Base-by-base conservation (phyloP, 2,329 filamentous ascomycete genomes). In the Esteya vermicola region DNA sequence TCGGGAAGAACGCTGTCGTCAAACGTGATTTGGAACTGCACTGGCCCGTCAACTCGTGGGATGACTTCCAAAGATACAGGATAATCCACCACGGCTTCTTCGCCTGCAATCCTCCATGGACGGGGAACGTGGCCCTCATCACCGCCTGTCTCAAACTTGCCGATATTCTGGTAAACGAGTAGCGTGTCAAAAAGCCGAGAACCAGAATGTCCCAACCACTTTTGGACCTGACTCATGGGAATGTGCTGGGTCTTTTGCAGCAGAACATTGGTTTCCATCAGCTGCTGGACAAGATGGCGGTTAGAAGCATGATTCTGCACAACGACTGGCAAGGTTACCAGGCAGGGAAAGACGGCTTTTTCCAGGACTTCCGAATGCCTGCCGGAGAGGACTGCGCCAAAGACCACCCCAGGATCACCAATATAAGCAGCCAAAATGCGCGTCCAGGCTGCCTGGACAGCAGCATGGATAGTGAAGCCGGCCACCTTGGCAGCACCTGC, bases 381-480 rank as follows among this genome's bases (percentile, higher is more conserved):
- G 1, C 85, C 85, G 9, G 88, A 88, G 8, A 94, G 64, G 1
- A 88, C 83, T 13, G 82, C 67, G 0, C 88, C 89, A 54, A 91
- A 93, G 0, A 79, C 78, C 1, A 91, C 77, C 6, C 68, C 68
- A 3, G 61, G 52, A 52, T 94, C 85, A 2, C 85, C 86, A 13
- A 78, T 68, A 50, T 94, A 94, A 0, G 78, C 72, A 1, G 81
- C 68, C 0, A 95, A 64, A 1, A 95, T 52, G 8, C 76, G 68
- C 3, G 80, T 70, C 88, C 88, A 95, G 3, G 83, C 73, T 4
- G 78, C 79, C 54, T 93, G 81, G 0, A 84, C 71, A 2, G 75
- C 70, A 4, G 80, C 78, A 56, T 93, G 85, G 12, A 93, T 56
- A 0, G 84, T 84, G n/a, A 81, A 65, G n/a, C 76, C 75, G 0